Percentiles rank a stretch among this genome's conserved stretches.
Conservation (phyloP, 495 filamentous ascomycete genomes). For the Lentithecium fluviatile region DNA sequence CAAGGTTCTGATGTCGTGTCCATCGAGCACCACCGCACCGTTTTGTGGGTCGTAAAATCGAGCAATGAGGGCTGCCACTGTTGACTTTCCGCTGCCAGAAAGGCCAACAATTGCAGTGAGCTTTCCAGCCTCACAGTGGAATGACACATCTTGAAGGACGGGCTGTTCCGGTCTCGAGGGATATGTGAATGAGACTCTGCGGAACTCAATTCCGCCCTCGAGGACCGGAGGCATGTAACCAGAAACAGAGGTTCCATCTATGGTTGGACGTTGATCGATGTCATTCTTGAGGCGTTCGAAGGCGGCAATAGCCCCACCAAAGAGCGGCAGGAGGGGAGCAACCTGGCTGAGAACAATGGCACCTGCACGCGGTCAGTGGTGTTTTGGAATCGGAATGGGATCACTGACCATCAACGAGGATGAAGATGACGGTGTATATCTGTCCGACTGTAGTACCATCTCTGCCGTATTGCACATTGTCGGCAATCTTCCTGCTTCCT, state of each 20-base stretch:
- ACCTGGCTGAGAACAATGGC: constrained; percentile 62
- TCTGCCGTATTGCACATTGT: constrained; percentile 44
- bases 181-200: constrained; percentile 37
- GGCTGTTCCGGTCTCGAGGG: constrained; percentile 30
- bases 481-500: constrained; percentile 55
- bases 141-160: constrained; percentile 30
- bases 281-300: constrained; percentile 52
- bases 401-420: constrained; percentile 60
- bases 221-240: constrained; percentile 43
- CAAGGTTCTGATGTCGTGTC: constrained; percentile 13
- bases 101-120: constrained; percentile 39
- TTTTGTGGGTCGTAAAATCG: constrained; percentile 37
- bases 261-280: constrained; percentile 53
- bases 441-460: constrained; percentile 53
- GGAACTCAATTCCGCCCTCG: constrained; percentile 38
- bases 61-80: constrained; percentile 33
- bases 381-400: background rate
- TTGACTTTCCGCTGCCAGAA: constrained; percentile 40
- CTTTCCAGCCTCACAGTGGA: constrained; percentile 35
- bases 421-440: constrained; percentile 64
- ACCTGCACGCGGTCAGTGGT: constrained; percentile 41
- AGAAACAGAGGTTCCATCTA: constrained; percentile 48
- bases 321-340: constrained; percentile 61
- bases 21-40: constrained; percentile 34
- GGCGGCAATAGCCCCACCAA: constrained; percentile 56